Base-by-base conservation (phyloP, 31 red algal genomes). In the Asparagopsis taxiformis region DNA sequence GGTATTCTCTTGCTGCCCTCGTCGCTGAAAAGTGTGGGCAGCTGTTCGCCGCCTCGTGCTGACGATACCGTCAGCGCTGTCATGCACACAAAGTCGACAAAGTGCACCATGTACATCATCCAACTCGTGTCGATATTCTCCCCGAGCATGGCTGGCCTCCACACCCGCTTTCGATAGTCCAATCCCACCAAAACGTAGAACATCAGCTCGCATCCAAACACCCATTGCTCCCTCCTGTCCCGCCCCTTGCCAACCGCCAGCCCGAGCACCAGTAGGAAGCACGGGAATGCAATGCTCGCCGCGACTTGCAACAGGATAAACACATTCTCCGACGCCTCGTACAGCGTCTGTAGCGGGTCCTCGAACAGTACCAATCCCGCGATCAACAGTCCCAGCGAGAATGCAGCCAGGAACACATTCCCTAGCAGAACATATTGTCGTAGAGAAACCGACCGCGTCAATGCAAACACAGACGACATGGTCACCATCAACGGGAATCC, bases 21-120 rank as follows among this genome's bases (percentile, higher is more conserved):
- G 7, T 8, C 28, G 33, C 33, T 65, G 17, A 65, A 9, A 10
- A 75, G 31, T 43, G 19, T 65, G 37, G 48, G 17, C 25, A 51
- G 6, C 32, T 24, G 44, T 29, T 35, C 36, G 43, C 32, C 13
- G 58, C 53, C 16, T 67, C 16, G 71, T 23, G 83, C 66, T 33
- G 67, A 68, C 39, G 85, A 78, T 22, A 89, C 55, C 7, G 85
- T 89, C 37, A 89, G 46, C 37, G 68, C 66, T 24, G 68, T 89
- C 85, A 89, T 89, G 10, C 68, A 65, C 33, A 75, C 35, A 66
- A 89, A 89, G 46, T 89, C 85, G 35, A 89, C 64, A 30, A 79
- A 51, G 67, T 79, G 80, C 23, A 89, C 85, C 43, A 66, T 33
- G 52, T 89, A 89, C 85, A 89, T 89, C 75, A 89, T 79, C 34